A percentile compares a stretch with the other conserved stretches of the same genome.
Conservation (phyloP, 2,329 filamentous ascomycete species). For the Trichoderma hamatum region DNA sequence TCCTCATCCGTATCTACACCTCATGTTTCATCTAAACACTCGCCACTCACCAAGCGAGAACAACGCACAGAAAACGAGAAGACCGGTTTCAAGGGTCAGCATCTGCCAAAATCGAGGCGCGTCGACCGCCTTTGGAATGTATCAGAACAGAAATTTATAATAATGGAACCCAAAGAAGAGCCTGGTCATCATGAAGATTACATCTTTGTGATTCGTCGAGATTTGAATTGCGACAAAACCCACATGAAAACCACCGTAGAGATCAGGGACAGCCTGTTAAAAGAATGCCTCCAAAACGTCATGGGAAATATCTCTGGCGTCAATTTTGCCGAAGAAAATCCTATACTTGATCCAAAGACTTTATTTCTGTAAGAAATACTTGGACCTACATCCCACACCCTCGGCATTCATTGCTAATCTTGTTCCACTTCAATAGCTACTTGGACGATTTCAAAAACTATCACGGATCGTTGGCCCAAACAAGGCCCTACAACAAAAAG, state of each 20-base stretch:
- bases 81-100: not conserved
- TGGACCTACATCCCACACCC: slow-evolving; percentile 3
- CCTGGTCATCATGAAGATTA: slow-evolving; percentile 69
- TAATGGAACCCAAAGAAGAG: not conserved
- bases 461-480: slow-evolving; percentile 66
- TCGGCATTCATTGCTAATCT: not conserved
- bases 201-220: slow-evolving; percentile 79
- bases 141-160: slow-evolving; percentile 48
- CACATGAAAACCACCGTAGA: slow-evolving; percentile 74
- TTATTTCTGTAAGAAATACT: slow-evolving; percentile 59
- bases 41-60: not conserved
- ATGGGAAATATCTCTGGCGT: slow-evolving; percentile 54
- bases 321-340: slow-evolving; percentile 78
- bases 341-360: slow-evolving; percentile 71
- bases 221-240: slow-evolving; percentile 83
- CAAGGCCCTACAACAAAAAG: slow-evolving; percentile 50
- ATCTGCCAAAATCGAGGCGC: slow-evolving; percentile 49
- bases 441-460: slow-evolving; percentile 72
- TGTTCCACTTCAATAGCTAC: slow-evolving; percentile 54
- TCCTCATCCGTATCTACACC: not conserved
- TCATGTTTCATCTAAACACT: not conserved
- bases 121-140: slow-evolving; percentile 60
- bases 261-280: slow-evolving; percentile 80
- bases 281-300: slow-evolving; percentile 58
- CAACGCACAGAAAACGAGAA: not conserved